phyloP scores from a whole-genome alignment of 805 yeast species.

The Spathaspora girioi region DNA sequence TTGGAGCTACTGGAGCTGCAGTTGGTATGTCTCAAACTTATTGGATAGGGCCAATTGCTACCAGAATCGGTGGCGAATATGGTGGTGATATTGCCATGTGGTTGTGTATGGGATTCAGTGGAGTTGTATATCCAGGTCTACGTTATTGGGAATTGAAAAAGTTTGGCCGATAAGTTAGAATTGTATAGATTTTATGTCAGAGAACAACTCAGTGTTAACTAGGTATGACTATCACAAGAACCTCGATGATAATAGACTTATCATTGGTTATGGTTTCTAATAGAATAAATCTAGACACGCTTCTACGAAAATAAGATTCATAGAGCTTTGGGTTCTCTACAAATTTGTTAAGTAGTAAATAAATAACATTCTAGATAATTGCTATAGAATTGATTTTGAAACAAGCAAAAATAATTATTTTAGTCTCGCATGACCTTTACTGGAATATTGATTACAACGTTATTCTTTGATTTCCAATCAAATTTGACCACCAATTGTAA shows the following conservation, averaged over 20 bases:
- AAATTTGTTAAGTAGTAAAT: background rate
- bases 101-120: slow-evolving; percentile 69
- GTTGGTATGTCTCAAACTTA: slow-evolving; percentile 87
- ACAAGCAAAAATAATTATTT: background rate
- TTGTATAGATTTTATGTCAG: too few species aligned
- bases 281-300: too few species aligned
- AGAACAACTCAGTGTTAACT: too few species aligned
- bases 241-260: background rate
- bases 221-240: background rate
- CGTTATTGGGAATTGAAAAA: slow-evolving; percentile 62
- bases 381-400: too few species aligned
- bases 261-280: background rate
- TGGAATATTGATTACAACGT: slow-evolving; percentile 1
- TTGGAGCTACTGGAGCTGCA: slow-evolving; percentile 79
- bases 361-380: too few species aligned
- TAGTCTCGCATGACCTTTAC: slow-evolving; percentile 1
- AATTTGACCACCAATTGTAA: slow-evolving; percentile 1
- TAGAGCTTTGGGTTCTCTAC: background rate
- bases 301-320: background rate
- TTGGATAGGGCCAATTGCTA: slow-evolving; percentile 75
- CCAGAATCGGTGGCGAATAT: slow-evolving; percentile 50
- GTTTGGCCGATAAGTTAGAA: slow-evolving; percentile 25
- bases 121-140: slow-evolving; percentile 57
- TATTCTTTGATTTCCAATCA: background rate
- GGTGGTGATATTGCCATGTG: slow-evolving; percentile 86